Evolutionary conservation across 1,139 yeast genomes (phyloP).

Genomic region (Sugiyamaella japonica): DNA sequence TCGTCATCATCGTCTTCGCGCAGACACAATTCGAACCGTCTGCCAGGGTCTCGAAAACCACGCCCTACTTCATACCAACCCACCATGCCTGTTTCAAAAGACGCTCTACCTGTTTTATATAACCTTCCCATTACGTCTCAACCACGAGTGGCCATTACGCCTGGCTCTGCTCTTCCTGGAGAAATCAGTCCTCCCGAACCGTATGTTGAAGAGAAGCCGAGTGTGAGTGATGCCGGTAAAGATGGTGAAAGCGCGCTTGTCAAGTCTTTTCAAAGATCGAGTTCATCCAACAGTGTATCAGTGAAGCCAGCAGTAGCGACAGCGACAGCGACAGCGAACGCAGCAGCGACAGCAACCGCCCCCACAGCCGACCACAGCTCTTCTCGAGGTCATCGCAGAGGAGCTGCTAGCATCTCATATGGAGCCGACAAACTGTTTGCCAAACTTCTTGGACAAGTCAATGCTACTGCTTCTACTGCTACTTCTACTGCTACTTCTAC

Average conservation of each 20-base stretch:
- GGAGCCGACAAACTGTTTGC: slow-evolving; percentile 35
- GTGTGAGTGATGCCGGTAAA: too few relatives aligned
- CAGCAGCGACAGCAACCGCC: too few relatives aligned
- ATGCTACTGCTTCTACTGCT: slow-evolving; percentile 7
- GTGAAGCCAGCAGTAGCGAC: too few relatives aligned
- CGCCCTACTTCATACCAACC: slow-evolving; percentile 45
- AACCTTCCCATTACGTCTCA: slow-evolving; percentile 36
- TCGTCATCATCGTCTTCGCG: too few relatives aligned
- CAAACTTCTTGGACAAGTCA: slow-evolving; percentile 31
- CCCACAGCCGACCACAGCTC: too few relatives aligned
- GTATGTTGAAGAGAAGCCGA: slow-evolving; percentile 7
- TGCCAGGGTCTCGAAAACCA: slow-evolving; percentile 40
- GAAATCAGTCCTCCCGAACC: slow-evolving; percentile 33
- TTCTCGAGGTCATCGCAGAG: slow-evolving; percentile 29
- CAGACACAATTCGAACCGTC: slow-evolving; percentile 20
- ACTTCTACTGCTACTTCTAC: slow-evolving; percentile 9
- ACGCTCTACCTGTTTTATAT: slow-evolving; percentile 10
- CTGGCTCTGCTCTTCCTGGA: slow-evolving; percentile 41
- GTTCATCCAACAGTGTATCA: too few relatives aligned
- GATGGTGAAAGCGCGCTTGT: too few relatives aligned
- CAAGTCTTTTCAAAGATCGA: too few relatives aligned
- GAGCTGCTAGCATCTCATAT: slow-evolving; percentile 35
- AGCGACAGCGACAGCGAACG: too few relatives aligned
- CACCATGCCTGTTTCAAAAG: slow-evolving; percentile 21
- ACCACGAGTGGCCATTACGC: slow-evolving; percentile 41